Percentiles rank a stretch among this genome's conserved stretches.
These are phyloP conservation scores for Coffea canephora DNA, from an alignment of 257 asterid species.

Conservation along the genomic window DNA sequence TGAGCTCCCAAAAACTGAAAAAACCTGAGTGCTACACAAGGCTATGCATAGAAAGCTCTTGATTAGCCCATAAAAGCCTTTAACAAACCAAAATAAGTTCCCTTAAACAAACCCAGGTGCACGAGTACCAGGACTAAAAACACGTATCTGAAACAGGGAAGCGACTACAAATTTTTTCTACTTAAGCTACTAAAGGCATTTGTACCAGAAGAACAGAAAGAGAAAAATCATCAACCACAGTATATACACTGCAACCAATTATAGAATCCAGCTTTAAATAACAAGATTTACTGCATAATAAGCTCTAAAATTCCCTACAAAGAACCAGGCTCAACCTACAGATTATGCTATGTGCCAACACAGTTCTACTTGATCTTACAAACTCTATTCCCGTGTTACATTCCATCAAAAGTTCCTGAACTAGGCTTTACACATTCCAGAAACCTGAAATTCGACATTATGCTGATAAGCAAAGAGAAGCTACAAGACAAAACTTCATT, in stretches of 20 bases:
- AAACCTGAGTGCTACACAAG: background rate
- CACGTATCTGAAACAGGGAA: background rate
- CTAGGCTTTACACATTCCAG: background rate
- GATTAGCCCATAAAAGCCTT: background rate
- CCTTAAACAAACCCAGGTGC: background rate
- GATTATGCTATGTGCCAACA: constrained; percentile 2
- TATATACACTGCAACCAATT: background rate
- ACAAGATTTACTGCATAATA: background rate
- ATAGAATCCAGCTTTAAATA: background rate
- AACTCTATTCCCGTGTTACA: background rate
- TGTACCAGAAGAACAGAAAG: background rate
- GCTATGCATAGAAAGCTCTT: background rate
- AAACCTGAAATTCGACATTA: constrained; percentile 8
- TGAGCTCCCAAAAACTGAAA: background rate
- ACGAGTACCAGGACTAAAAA: background rate
- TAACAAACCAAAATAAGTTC: too few species aligned
- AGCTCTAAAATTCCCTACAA: constrained; percentile 4
- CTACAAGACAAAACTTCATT: background rate
- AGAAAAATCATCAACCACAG: background rate
- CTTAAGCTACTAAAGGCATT: background rate
- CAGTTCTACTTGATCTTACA: background rate
- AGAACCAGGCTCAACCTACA: background rate
- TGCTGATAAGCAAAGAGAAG: background rate
- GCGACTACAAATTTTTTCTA: background rate
- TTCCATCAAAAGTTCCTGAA: constrained; percentile 1